A percentile compares a stretch with the other conserved stretches of the same genome.
Evolutionary conservation across 352 stramenopile species (phyloP).

Genomic region (Aphanomyces astaci): DNA sequence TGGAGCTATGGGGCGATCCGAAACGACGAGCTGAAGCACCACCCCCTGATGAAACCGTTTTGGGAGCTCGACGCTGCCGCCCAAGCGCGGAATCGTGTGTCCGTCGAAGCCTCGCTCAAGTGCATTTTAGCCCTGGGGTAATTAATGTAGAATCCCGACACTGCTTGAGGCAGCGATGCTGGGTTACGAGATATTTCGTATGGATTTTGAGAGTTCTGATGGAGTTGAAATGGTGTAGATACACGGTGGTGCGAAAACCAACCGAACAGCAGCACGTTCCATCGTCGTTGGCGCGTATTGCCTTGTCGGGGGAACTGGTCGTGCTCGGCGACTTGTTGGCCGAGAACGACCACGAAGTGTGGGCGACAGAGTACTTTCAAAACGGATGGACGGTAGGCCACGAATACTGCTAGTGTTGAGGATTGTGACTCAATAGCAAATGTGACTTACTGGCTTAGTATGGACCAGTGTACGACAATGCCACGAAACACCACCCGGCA

Average conservation of each 20-base stretch:
- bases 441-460: too few species aligned
- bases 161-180: too few species aligned
- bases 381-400: conserved; percentile 38
- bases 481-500: conserved; percentile 41
- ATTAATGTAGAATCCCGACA: too few species aligned
- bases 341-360: conserved; percentile 66
- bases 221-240: too few species aligned
- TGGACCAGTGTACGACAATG: conserved; percentile 32
- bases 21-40: conserved; percentile 35
- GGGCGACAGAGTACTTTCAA: conserved; percentile 40
- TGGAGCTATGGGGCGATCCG: conserved; percentile 37
- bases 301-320: conserved; percentile 51
- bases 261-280: conserved; percentile 14
- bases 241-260: background rate
- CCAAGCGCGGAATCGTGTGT: conserved; percentile 36
- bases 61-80: conserved; percentile 33
- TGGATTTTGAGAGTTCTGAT: too few species aligned
- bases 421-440: too few species aligned
- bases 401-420: too few species aligned
- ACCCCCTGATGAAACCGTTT: conserved; percentile 50
- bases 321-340: conserved; percentile 60
- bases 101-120: conserved; percentile 49
- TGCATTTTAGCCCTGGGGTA: conserved; percentile 52
- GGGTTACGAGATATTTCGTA: too few species aligned
- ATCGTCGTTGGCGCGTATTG: conserved; percentile 28